These are phyloP conservation scores for Mycena crocata DNA, from an alignment of 768 basidiomycete genomes.

Conservation along the genomic window DNA sequence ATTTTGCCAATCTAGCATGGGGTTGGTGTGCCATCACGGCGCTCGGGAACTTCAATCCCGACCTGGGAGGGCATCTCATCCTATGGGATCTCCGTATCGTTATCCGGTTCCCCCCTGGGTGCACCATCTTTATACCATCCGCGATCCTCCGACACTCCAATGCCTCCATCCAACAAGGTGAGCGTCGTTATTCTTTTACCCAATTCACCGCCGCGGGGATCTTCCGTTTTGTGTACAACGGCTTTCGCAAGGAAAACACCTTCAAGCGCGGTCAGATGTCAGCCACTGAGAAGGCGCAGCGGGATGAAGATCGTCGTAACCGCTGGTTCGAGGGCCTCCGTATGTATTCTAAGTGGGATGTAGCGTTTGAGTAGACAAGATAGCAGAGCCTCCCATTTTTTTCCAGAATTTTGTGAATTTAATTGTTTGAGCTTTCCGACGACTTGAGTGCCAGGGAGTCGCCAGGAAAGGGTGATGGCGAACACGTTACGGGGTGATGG, in stretches of 20 bases:
- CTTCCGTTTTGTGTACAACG: conserved; percentile 32
- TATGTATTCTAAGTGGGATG: background rate
- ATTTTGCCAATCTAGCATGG: conserved; percentile 39
- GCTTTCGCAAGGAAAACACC: conserved; percentile 1
- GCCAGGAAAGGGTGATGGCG: background rate
- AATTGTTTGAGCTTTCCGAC: background rate
- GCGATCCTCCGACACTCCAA: conserved; percentile 29
- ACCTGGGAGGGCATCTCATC: too few species aligned
- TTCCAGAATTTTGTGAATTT: background rate
- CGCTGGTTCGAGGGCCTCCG: background rate
- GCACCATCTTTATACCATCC: conserved; percentile 39
- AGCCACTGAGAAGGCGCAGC: background rate
- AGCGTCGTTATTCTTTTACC: conserved; percentile 30
- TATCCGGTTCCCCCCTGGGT: conserved; percentile 40
- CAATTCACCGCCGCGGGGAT: conserved; percentile 35
- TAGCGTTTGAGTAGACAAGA: background rate
- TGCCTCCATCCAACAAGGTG: conserved; percentile 1
- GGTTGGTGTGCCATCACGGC: conserved; percentile 44
- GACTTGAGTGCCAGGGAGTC: too few species aligned
- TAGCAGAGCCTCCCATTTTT: background rate
- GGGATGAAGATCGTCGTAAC: too few species aligned
- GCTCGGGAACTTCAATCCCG: conserved; percentile 37
- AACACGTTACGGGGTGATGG: background rate
- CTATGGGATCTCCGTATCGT: conserved; percentile 37
- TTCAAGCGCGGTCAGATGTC: background rate